Evolutionary conservation across 208 protist species (phyloP).

Genomic region (Leptomonas seymouri): DNA sequence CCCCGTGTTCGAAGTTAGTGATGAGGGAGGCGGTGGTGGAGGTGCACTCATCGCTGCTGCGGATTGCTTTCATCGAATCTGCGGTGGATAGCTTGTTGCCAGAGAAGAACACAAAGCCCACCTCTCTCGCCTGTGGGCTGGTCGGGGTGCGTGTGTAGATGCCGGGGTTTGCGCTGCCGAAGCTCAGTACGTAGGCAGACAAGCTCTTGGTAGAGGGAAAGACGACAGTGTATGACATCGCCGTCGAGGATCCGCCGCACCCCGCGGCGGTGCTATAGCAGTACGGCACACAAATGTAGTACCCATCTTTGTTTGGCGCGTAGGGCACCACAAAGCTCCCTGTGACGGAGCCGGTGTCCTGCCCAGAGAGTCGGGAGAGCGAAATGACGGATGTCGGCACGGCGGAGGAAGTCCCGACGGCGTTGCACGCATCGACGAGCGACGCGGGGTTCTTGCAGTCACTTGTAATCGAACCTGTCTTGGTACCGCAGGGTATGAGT

Average conservation of each 20-base stretch:
- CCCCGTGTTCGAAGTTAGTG: conserved; percentile 54
- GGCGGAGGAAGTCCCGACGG: conserved; percentile 16
- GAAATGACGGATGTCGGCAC: conserved; percentile 20
- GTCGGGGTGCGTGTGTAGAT: conserved; percentile 64
- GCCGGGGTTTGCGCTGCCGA: conserved; percentile 56
- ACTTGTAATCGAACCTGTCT: conserved; percentile 19
- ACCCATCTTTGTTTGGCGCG: conserved; percentile 44
- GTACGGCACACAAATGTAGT: conserved; percentile 87
- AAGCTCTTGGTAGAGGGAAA: conserved; percentile 10
- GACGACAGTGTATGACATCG: conserved; percentile 75
- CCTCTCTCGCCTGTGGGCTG: conserved; percentile 72
- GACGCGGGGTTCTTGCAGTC: conserved; percentile 46
- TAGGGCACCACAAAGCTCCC: conserved; percentile 75
- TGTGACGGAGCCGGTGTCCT: conserved; percentile 31
- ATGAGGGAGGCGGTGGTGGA: conserved; percentile 61
- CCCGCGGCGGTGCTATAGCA: conserved; percentile 39
- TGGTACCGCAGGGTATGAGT: conserved; percentile 57
- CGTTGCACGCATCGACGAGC: conserved; percentile 51
- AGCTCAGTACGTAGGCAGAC: conserved; percentile 31
- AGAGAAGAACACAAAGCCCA: conserved; percentile 57
- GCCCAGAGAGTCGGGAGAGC: conserved; percentile 37
- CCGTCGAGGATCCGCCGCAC: conserved; percentile 35
- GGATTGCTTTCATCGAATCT: conserved; percentile 72
- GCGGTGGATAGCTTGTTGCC: conserved; percentile 46
- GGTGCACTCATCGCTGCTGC: conserved; percentile 46